Conservation (phyloP, 768 basidiomycete genomes). For the Ramaria rubella region DNA sequence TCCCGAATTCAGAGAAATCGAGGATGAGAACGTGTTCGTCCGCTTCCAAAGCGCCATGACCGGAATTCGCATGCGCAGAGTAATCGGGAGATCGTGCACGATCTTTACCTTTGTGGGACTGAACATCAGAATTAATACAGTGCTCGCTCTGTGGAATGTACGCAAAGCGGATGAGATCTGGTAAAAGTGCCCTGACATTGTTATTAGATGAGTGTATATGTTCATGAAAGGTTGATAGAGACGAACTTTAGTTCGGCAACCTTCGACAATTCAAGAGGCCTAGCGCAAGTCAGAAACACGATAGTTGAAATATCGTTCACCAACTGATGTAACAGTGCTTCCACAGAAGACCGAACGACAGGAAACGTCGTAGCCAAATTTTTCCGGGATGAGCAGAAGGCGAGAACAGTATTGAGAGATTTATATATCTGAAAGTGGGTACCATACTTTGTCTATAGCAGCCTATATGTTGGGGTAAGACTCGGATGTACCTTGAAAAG, state of each 20-base stretch:
- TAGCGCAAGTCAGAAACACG: conserved; percentile 23
- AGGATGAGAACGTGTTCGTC: conserved; percentile 46
- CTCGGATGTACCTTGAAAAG: conserved; percentile 47
- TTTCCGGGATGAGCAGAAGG: conserved; percentile 77
- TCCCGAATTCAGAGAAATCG: conserved; percentile 44
- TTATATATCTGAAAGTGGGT: conserved; percentile 34
- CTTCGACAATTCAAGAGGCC: conserved; percentile 69
- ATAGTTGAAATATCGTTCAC: conserved; percentile 13
- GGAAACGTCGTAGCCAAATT: conserved; percentile 76
- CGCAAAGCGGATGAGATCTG: conserved; percentile 73
- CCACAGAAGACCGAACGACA: conserved; percentile 70
- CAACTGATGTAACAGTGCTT: conserved; percentile 69
- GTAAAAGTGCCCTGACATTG: conserved; percentile 61
- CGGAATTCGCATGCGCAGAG: conserved; percentile 19
- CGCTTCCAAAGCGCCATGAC: conserved; percentile 25
- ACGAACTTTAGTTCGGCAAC: conserved; percentile 79
- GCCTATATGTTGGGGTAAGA: neutral
- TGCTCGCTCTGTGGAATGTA: conserved; percentile 65
- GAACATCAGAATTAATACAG: conserved; percentile 40
- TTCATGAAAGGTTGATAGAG: neutral
- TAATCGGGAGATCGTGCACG: conserved; percentile 40
- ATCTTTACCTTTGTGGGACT: conserved; percentile 16
- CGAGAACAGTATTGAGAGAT: conserved; percentile 86
- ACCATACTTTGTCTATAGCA: conserved; percentile 35
- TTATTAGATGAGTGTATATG: neutral